These are phyloP conservation scores for Tillandsia leiboldiana DNA, from an alignment of 176 grass and related monocot genomes.

Conservation along the genomic window DNA sequence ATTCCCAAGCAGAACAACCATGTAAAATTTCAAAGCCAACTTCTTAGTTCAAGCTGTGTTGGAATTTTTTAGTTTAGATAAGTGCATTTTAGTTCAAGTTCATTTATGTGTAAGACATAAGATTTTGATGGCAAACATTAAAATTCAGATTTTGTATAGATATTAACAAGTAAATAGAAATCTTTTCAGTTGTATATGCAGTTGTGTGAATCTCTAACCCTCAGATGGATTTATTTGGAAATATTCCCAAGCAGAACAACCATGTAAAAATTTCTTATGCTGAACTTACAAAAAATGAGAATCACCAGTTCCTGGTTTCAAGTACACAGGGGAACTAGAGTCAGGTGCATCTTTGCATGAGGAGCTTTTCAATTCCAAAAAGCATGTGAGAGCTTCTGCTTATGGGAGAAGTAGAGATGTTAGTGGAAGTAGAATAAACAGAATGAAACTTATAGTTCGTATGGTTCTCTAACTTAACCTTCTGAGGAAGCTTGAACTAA, in stretches of 20 bases:
- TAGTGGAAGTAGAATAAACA: conserved; percentile 2
- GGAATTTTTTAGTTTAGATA: too few relatives aligned
- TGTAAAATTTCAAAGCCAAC: not conserved
- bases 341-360: conserved; percentile 33
- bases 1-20: conserved; percentile 1
- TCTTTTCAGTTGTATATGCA: too few relatives aligned
- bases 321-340: conserved; percentile 47
- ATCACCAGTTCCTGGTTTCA: conserved; percentile 83
- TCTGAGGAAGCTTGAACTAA: conserved; percentile 53
- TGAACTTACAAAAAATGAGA: conserved; percentile 85
- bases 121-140: too few relatives aligned
- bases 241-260: not conserved
- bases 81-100: too few relatives aligned
- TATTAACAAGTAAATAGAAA: too few relatives aligned
- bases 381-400: conserved; percentile 62
- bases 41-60: too few relatives aligned
- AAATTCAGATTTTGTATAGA: too few relatives aligned
- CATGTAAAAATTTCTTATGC: not conserved
- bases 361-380: conserved; percentile 67
- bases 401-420: conserved; percentile 9
- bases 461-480: conserved; percentile 31
- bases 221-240: not conserved
- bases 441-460: not conserved
- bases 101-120: too few relatives aligned
- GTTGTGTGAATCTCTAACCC: not conserved